These are phyloP conservation scores for Oryza glaberrima DNA, from an alignment of 176 grass and related monocot species.

Conservation along the genomic window DNA sequence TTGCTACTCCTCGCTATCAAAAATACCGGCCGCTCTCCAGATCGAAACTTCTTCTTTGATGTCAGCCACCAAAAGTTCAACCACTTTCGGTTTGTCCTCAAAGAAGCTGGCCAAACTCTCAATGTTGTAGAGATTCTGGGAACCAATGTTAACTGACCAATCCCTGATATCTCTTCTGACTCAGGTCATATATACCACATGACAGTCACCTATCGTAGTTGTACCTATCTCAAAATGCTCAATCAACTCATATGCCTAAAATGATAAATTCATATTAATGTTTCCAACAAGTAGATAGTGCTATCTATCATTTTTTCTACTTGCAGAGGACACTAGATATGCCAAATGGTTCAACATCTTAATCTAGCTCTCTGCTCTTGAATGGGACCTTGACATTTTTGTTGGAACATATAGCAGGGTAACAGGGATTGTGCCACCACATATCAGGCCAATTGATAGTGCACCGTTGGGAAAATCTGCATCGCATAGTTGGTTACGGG, in stretches of 20 bases:
- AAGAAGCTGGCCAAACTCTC: too few relatives aligned
- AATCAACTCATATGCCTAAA: conserved; percentile 2
- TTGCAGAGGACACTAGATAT: neutral
- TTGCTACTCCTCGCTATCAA: too few relatives aligned
- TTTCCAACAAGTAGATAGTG: conserved; percentile 22
- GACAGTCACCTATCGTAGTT: neutral
- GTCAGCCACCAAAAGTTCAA: too few relatives aligned
- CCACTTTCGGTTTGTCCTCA: too few relatives aligned
- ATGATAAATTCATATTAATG: conserved; percentile 1
- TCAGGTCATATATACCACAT: neutral
- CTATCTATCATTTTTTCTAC: conserved; percentile 25
- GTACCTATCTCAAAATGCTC: conserved; percentile 18
- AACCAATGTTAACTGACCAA: neutral
- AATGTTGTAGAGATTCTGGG: neutral
- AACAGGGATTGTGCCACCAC: conserved; percentile 24
- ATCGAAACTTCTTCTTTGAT: too few relatives aligned
- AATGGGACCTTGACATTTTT: neutral
- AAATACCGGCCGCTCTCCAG: too few relatives aligned
- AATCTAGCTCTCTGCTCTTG: neutral
- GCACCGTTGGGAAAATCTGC: conserved; percentile 13
- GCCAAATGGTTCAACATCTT: conserved; percentile 2
- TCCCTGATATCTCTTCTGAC: neutral
- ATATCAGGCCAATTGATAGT: conserved; percentile 17
- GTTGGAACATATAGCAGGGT: neutral
- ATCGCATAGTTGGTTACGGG: conserved; percentile 47